Evolutionary conservation across 148 eudicot genomes (phyloP).

Genomic region (Nepenthes mirabilis): DNA sequence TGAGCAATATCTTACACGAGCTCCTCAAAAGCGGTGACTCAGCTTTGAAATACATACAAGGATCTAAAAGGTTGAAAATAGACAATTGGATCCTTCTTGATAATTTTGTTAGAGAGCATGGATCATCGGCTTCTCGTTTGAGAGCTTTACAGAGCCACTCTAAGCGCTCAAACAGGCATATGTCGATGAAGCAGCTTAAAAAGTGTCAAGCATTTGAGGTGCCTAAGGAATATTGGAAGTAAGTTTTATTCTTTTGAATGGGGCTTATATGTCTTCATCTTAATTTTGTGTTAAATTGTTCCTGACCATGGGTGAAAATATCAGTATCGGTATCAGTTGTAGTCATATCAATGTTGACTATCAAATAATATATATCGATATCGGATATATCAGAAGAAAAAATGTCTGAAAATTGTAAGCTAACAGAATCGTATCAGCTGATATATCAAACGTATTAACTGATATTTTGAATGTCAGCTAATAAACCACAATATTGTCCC

Average conservation of each 20-base stretch:
- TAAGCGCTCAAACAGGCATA: conserved; percentile 72
- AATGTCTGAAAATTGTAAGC: too few relatives aligned
- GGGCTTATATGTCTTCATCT: not conserved
- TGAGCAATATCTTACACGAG: conserved; percentile 51
- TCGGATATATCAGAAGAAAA: too few relatives aligned
- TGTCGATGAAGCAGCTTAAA: conserved; percentile 71
- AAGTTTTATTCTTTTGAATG: conserved; percentile 16
- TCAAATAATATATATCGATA: too few relatives aligned
- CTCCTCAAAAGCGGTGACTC: conserved; percentile 72
- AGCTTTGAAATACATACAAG: conserved; percentile 71
- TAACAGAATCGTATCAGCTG: too few relatives aligned
- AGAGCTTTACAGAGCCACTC: conserved; percentile 35
- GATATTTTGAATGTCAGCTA: too few relatives aligned
- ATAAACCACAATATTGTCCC: too few relatives aligned
- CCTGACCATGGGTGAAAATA: too few relatives aligned
- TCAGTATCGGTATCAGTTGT: too few relatives aligned
- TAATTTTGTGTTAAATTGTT: not conserved
- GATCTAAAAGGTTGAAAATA: conserved; percentile 44
- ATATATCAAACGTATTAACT: too few relatives aligned
- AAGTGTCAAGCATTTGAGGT: conserved; percentile 45
- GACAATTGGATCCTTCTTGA: conserved; percentile 73
- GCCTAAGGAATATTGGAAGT: conserved; percentile 53
- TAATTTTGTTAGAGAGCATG: conserved; percentile 36
- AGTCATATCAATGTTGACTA: too few relatives aligned
- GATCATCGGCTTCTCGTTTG: conserved; percentile 19